Base-by-base conservation (phyloP, 176 grass and related monocot species). In the Bothriochloa decipiens region DNA sequence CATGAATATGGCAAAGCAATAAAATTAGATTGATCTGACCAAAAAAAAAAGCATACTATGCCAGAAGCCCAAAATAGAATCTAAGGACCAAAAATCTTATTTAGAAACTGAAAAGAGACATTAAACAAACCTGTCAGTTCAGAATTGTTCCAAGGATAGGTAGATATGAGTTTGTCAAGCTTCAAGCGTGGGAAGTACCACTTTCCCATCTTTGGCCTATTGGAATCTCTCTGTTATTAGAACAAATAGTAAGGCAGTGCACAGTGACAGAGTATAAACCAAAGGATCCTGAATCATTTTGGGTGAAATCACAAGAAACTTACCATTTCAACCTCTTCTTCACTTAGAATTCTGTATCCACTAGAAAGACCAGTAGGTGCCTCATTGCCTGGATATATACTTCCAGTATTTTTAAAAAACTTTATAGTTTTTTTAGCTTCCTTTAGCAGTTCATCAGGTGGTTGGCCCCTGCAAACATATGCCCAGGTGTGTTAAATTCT, bases 71-170 rank as follows among this genome's bases (percentile, higher is more conserved):
- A 63, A 43, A 61, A 16, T 28, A 42, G 4, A 28, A 65, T 58
- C 22, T 65, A 46, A 81, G 68, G 9, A 58, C 12, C 20, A 20
- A 72, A 32, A 18, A 22, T 60, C 3, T 27, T 50, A 74, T 81
- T 22, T 25, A 76, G 12, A 81, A 64, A 83, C 35, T 33, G 80
- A 84, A 82, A 28, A 78, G 18, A 20, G 42, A 77, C n/a, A 69
- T 23, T 58, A 66, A 64, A 60, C 88, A 74, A 86, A 90, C 88
- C 88, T 85, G 75, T 11, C 10, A 88, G 45, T 36, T 94, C 88
- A 82, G 89, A 83, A 58, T 90, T 98, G 71, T 89, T 91, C 86
- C 90, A 96, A 52, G 97, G 97, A 78, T 99, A 99, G 57, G 84
- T 85, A 78, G 37, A 86, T 64, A 99, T 92, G 58, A 99, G 92